Evolutionary conservation across 2,329 filamentous ascomycete species (phyloP), one percentile per base, ranked within the genome.

Genomic region (Metarhizium sp.): DNA sequence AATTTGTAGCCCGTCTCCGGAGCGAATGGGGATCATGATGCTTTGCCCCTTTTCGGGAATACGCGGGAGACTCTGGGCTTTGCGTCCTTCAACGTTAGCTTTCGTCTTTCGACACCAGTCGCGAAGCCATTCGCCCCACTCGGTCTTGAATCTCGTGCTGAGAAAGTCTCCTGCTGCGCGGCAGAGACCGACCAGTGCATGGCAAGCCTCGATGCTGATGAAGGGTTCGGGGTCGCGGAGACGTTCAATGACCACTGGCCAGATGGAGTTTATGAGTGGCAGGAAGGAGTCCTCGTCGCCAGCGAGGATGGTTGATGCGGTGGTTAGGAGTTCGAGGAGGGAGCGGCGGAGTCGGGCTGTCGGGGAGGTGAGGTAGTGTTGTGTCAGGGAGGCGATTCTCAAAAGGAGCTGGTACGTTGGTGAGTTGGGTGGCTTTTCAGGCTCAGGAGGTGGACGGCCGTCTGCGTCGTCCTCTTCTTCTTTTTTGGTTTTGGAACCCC

Each of bases 321-420:
- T 90, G 30, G 79, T 75, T 13, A 97, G 80, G 6, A 97, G 82
- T 16, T 83, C 80, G 10, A 99, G 81, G 3, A 99, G 78, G 0
- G 87, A 89, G 34, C 84, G 84, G 45, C 92, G 85, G 8, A 99
- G 79, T 11, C 83, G 81, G 0, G 92, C 84, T 0, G 90, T 92
- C 0, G 89, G 85, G 0, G 90, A 92, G 6, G 92, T 91, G 11
- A 99, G 80, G 69, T 96, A 94, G 67, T 96, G 86, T 65, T 96
- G 92, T 5, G 91, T 92, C 1, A 95, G 82, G 51, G 82, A 81
- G 29, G 91, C 84, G 55, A 99, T 94, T 56, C 86, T 86, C 38
- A 90, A 78, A 3, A 97, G 81, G 11, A 96, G 79, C n/a, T 78
- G 78, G 69, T 95, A 95, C 0, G 88, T 89, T 60, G 88, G 87